Conservation (phyloP, 495 filamentous ascomycete species). For the Coniosporium apollinis region DNA sequence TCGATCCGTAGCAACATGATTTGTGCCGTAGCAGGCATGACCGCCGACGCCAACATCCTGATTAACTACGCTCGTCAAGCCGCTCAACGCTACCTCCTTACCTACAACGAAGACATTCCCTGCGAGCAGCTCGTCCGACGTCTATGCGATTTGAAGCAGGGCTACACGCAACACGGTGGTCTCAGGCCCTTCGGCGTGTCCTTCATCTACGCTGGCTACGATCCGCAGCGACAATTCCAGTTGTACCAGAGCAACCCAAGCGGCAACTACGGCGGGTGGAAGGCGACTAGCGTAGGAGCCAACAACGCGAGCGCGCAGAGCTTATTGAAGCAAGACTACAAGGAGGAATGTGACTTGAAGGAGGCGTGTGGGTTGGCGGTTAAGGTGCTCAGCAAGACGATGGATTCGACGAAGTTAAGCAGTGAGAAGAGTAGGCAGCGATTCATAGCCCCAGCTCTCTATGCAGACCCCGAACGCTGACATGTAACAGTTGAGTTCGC, state of each 20-base stretch:
- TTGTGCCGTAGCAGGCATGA: slow-evolving; percentile 98
- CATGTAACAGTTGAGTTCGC: slow-evolving; percentile 74
- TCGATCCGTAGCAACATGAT: slow-evolving; percentile 85
- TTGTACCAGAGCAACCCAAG: slow-evolving; percentile 99
- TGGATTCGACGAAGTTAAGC: slow-evolving; percentile 97
- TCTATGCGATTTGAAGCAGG: slow-evolving; percentile 96
- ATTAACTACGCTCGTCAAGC: slow-evolving; percentile 98
- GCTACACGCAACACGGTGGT: slow-evolving; percentile 97
- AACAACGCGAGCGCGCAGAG: slow-evolving; percentile 98
- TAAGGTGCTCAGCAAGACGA: slow-evolving; percentile 99
- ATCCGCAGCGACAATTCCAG: slow-evolving; percentile 90
- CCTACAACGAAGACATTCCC: slow-evolving; percentile 98
- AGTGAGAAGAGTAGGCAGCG: slow-evolving; percentile 81
- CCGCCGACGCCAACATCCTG: slow-evolving; percentile 96
- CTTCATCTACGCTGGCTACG: slow-evolving; percentile 98
- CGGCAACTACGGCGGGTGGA: slow-evolving; percentile 98
- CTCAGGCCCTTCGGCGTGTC: slow-evolving; percentile 95
- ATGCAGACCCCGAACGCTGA: slow-evolving; percentile 5
- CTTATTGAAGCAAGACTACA: slow-evolving; percentile 97
- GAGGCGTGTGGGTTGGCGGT: slow-evolving; percentile 95
- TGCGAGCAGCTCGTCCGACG: slow-evolving; percentile 96
- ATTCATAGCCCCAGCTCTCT: background rate
- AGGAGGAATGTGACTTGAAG: slow-evolving; percentile 89
- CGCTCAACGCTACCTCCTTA: slow-evolving; percentile 91
- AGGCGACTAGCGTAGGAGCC: slow-evolving; percentile 91